These are phyloP conservation scores for Chaetoceros tenuissimus DNA, from an alignment of 108 stramenopile species.

Conservation along the genomic window DNA sequence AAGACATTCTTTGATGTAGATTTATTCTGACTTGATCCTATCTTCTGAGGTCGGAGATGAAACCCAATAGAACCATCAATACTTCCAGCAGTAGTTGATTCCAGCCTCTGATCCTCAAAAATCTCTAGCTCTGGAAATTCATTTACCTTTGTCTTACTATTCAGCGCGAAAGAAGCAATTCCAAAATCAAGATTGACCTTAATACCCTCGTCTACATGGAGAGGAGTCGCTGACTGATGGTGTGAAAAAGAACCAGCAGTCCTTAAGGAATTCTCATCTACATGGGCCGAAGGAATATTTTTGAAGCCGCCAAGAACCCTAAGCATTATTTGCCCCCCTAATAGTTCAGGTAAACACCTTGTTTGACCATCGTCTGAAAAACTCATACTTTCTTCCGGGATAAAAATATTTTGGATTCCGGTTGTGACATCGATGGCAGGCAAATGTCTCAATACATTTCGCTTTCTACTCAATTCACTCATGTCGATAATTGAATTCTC, in stretches of 20 bases:
- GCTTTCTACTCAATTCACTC: constrained; percentile 48
- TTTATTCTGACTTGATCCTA: constrained; percentile 13
- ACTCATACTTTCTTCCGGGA: constrained; percentile 65
- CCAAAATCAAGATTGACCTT: constrained; percentile 72
- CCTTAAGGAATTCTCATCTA: not conserved
- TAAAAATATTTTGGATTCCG: constrained; percentile 71
- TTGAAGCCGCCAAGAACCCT: constrained; percentile 57
- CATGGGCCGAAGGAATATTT: constrained; percentile 5
- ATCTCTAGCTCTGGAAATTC: constrained; percentile 87
- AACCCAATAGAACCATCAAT: constrained; percentile 51
- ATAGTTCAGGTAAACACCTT: constrained; percentile 61
- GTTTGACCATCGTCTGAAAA: constrained; percentile 83
- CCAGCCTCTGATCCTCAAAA: constrained; percentile 63
- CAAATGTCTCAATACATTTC: constrained; percentile 77
- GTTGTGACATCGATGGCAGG: constrained; percentile 77
- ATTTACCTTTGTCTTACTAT: constrained; percentile 63
- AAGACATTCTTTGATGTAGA: constrained; percentile 64
- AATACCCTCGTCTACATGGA: constrained; percentile 61
- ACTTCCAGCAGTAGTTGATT: constrained; percentile 47
- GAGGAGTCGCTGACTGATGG: no score
- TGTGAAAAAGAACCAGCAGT: not conserved
- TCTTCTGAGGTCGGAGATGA: constrained; percentile 71
- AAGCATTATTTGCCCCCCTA: constrained; percentile 62
- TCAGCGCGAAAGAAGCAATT: constrained; percentile 46
- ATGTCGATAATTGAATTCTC: constrained; percentile 72